Base-by-base conservation (phyloP, 805 yeast genomes). In the Schwanniomyces yamadae region DNA sequence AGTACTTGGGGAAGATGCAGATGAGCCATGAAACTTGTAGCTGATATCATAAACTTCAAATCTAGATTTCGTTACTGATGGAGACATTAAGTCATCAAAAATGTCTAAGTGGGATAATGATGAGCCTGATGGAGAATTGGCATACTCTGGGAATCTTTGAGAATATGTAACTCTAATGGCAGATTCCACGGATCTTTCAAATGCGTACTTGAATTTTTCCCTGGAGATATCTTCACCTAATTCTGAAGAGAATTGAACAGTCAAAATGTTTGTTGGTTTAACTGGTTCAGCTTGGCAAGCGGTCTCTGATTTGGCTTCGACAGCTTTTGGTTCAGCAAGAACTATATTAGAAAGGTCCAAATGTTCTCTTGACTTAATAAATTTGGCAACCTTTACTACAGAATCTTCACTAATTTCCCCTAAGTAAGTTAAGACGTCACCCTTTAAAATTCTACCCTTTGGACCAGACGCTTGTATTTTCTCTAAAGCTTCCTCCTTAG, bases 391-490 rank as follows among this genome's bases (percentile, higher is more conserved):
- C 14, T 63, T 57, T 13, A 61, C 50, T 16, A 80, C 78, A 5
- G 82, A 63, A 6, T 75, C 79, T 24, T 66, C 50, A 8, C 86
- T 61, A 36, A 90, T 84, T 42, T 75, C 61, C 19, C 98, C 97
- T 34, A 90, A 53, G 55, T 77, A 80, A 0, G 95, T 93, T 46
- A 90, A 71, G 1, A 90, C 91, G 59, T 91, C 99, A 44, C 98
- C 98, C 63, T 84, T 86, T 45, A 91, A 71, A 26, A 91, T 57
- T 52, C 95, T 75, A 7, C 98, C 98, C 38, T 80, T 74, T 19
- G 95, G 95, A 14, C 98, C 99, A 1, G 95, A 73, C 6, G 96
- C 95, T 26, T 76, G 67, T 50, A 91, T 86, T 44, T 82, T 78
- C 6, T 66, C 51, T 14, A 84, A 42, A 2, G 96, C 96, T 17